Evolutionary conservation across 345 rosid genomes (phyloP).

Genomic region (Eucalyptus microcorys): DNA sequence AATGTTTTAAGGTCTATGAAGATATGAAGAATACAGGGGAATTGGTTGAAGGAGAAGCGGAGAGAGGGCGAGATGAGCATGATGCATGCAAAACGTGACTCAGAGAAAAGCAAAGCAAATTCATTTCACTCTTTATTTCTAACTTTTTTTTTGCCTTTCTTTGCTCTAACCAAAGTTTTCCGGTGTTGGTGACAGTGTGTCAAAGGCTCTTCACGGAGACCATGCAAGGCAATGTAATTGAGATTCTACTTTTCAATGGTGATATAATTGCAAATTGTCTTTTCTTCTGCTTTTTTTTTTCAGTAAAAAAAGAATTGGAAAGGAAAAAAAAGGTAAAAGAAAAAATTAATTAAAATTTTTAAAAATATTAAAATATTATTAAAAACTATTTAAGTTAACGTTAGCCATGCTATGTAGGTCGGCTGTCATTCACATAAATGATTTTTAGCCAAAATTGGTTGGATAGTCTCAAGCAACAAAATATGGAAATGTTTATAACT

Average conservation of each 20-base stretch:
- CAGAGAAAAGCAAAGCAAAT: background rate
- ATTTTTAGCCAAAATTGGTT: no score
- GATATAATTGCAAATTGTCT: no score
- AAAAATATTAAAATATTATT: no score
- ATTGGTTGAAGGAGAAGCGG: background rate
- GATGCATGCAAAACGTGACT: background rate
- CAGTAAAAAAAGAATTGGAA: no score
- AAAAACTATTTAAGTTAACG: rapidly evolving
- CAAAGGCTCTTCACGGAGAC: no score
- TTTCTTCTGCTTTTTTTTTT: no score
- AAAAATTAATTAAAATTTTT: no score
- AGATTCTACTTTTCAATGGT: no score
- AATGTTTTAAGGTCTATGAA: background rate
- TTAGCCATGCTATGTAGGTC: rapidly evolving
- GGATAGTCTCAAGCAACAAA: no score
- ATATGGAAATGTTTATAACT: no score
- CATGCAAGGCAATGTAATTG: no score
- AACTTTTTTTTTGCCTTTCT: background rate
- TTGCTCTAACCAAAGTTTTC: background rate
- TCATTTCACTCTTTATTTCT: background rate
- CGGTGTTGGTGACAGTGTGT: background rate
- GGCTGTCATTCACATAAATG: rapidly evolving
- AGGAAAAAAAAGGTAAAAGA: no score
- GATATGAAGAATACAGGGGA: background rate
- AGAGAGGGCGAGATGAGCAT: background rate